phyloP scores from a whole-genome alignment of 805 yeast genomes.

The Lachancea mirantina region DNA sequence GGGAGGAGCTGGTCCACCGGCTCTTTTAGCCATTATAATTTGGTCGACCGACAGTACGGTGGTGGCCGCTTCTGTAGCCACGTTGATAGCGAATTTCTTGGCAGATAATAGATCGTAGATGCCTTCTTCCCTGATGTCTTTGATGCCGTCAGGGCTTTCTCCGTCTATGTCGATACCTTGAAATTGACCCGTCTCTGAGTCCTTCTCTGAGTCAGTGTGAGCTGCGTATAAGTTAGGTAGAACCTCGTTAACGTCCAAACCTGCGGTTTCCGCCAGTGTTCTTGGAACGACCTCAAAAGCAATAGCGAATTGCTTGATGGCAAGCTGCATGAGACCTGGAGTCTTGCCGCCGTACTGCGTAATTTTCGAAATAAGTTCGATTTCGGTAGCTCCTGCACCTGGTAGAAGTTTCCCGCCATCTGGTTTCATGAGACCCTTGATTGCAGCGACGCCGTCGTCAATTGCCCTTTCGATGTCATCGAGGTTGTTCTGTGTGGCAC shows the following conservation, averaged over 20 bases:
- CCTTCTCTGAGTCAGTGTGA: slow-evolving; percentile 41
- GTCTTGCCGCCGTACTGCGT: slow-evolving; percentile 87
- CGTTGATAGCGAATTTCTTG: slow-evolving; percentile 79
- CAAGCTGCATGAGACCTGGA: slow-evolving; percentile 86
- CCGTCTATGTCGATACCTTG: slow-evolving; percentile 78
- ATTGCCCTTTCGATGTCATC: slow-evolving; percentile 97
- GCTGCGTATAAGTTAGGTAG: slow-evolving; percentile 84
- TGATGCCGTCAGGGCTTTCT: slow-evolving; percentile 56
- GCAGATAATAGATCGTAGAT: slow-evolving; percentile 75
- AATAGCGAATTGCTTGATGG: slow-evolving; percentile 87
- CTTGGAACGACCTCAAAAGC: slow-evolving; percentile 94
- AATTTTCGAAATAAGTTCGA: slow-evolving; percentile 73
- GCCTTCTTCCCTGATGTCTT: slow-evolving; percentile 61
- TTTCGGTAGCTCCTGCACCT: slow-evolving; percentile 95
- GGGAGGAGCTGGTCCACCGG: slow-evolving; percentile 95
- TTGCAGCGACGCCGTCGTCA: slow-evolving; percentile 91
- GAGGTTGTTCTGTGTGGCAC: slow-evolving; percentile 89
- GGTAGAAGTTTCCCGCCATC: slow-evolving; percentile 71
- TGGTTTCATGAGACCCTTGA: slow-evolving; percentile 82
- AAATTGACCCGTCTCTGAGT: slow-evolving; percentile 11
- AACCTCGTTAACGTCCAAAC: slow-evolving; percentile 84
- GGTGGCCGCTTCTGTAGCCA: slow-evolving; percentile 92
- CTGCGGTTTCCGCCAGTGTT: slow-evolving; percentile 89
- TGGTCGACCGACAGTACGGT: slow-evolving; percentile 91
- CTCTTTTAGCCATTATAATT: slow-evolving; percentile 97